phyloP scores from a whole-genome alignment of 495 filamentous ascomycete genomes.

The Talaromyces ruber region DNA sequence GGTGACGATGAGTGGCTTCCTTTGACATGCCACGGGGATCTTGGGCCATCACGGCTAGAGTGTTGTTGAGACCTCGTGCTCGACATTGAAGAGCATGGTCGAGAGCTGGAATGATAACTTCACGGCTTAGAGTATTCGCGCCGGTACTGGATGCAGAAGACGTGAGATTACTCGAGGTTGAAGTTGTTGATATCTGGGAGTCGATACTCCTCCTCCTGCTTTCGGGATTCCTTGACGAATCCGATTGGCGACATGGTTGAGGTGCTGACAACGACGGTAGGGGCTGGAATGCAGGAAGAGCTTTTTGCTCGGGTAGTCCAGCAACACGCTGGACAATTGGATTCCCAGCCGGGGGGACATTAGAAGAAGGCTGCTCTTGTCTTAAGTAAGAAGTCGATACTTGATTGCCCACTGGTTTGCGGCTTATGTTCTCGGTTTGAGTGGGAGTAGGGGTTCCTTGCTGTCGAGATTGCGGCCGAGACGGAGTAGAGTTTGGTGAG shows the following conservation, averaged over 20 bases:
- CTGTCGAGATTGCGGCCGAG: constrained; percentile 9
- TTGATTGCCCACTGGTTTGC: constrained; percentile 9
- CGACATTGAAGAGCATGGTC: constrained; percentile 80
- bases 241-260: constrained; percentile 7
- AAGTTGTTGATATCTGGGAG: not conserved
- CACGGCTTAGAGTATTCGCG: constrained; percentile 57
- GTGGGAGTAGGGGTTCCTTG: constrained; percentile 12
- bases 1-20: constrained; percentile 40
- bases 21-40: constrained; percentile 4
- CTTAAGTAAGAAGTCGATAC: constrained; percentile 12
- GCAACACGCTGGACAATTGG: not conserved
- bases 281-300: constrained; percentile 18
- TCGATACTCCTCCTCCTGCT: not conserved
- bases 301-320: constrained; percentile 19
- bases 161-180: not conserved
- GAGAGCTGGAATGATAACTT: constrained; percentile 81
- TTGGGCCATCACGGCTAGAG: not conserved
- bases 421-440: constrained; percentile 17
- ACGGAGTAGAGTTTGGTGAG: constrained; percentile 10
- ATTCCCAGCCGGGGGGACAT: constrained; percentile 1
- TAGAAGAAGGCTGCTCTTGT: constrained; percentile 19
- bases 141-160: constrained; percentile 12
- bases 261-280: constrained; percentile 15
- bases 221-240: not conserved
- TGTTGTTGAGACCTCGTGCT: constrained; percentile 20